Percentiles rank a stretch among this genome's conserved stretches.
Conservation (phyloP, 768 basidiomycete species). For the Hysterangium stoloniferum region DNA sequence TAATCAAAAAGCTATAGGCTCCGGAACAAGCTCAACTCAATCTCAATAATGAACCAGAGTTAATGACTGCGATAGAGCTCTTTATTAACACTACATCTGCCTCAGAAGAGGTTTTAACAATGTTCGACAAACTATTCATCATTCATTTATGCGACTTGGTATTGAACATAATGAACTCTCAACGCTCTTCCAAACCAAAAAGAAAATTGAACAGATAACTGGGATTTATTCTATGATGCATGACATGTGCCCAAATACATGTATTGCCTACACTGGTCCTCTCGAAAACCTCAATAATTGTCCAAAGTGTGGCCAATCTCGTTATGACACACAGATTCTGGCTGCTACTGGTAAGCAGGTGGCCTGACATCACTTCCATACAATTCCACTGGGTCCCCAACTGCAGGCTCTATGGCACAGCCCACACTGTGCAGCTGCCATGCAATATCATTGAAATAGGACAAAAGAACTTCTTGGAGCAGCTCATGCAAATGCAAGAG, state of each 20-base stretch:
- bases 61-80: constrained; percentile 26
- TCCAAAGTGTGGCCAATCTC: constrained; percentile 24
- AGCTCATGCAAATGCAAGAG: constrained; percentile 16
- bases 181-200: constrained; percentile 27
- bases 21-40: constrained; percentile 13
- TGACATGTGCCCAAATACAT: constrained; percentile 38
- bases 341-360: neutral
- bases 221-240: constrained; percentile 28
- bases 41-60: constrained; percentile 18
- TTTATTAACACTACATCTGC: constrained; percentile 23
- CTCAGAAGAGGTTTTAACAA: too few relatives aligned
- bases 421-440: constrained; percentile 17
- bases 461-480: constrained; percentile 17
- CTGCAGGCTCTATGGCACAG: constrained; percentile 31
- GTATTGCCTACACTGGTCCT: constrained; percentile 34
- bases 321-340: constrained; percentile 18
- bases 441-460: constrained; percentile 22
- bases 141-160: constrained; percentile 21
- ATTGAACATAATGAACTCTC: neutral
- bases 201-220: constrained; percentile 21
- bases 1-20: constrained; percentile 22
- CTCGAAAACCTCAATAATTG: constrained; percentile 25
- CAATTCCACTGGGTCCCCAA: constrained; percentile 36
- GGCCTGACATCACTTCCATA: constrained; percentile 27
- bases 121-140: too few relatives aligned